Evolutionary conservation across 2,329 filamentous ascomycete genomes (phyloP).

Genomic region (Pseudogymnoascus sp.): DNA sequence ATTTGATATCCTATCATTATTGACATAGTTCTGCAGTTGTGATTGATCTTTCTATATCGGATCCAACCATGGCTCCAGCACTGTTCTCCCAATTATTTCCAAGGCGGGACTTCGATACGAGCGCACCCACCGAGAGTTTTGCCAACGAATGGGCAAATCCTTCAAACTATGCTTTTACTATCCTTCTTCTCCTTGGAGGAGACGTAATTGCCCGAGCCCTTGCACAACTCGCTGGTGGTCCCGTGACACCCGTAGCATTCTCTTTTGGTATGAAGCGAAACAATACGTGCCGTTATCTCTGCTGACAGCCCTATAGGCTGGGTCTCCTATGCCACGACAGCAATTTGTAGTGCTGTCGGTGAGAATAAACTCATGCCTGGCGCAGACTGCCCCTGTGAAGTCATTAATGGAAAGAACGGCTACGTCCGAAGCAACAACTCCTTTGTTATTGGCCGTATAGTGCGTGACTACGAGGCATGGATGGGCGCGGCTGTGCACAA

Average conservation of each 20-base stretch:
- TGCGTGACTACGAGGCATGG: conserved; percentile 34
- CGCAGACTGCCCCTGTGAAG: conserved; percentile 27
- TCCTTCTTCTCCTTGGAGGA: conserved; percentile 31
- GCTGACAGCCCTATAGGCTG: conserved; percentile 18
- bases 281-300: neutral
- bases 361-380: conserved; percentile 28
- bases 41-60: neutral
- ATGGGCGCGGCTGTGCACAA: conserved; percentile 16
- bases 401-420: conserved; percentile 32
- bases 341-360: conserved; percentile 23
- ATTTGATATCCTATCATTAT: neutral
- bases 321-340: conserved; percentile 22
- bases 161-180: conserved; percentile 24
- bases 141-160: conserved; percentile 4
- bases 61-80: neutral
- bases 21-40: neutral
- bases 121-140: neutral
- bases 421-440: conserved; percentile 32
- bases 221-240: conserved; percentile 25
- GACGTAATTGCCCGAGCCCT: conserved; percentile 29
- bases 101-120: neutral
- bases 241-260: conserved; percentile 27
- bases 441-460: conserved; percentile 37
- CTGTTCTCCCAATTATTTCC: neutral
- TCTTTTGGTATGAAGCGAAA: conserved; percentile 20